Conservation (phyloP, 2,329 filamentous ascomycete species). For the Emmonsia crescens region DNA sequence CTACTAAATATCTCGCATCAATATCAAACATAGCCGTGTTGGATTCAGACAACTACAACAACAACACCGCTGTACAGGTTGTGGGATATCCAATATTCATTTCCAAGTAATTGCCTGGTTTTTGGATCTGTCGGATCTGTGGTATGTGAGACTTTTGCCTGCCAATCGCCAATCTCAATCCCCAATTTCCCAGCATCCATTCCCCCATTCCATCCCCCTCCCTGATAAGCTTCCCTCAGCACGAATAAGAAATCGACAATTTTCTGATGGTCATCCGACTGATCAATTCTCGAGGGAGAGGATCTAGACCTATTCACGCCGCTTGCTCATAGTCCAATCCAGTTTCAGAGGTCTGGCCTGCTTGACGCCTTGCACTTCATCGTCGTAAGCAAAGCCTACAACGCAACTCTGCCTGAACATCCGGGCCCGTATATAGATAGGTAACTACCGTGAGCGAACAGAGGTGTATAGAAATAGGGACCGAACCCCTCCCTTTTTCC, state of each 20-base stretch:
- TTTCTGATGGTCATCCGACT: not conserved
- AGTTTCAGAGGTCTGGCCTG: not conserved
- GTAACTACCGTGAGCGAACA: not conserved
- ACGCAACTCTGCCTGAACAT: not conserved
- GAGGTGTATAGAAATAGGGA: not conserved
- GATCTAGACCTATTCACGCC: not conserved
- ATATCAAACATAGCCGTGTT: not conserved
- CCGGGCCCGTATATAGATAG: not conserved
- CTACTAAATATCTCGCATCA: not conserved
- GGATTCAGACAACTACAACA: not conserved
- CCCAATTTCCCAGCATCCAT: not conserved
- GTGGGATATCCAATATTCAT: not conserved
- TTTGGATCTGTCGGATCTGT: not conserved
- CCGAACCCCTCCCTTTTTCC: not conserved
- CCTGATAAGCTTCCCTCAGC: not conserved
- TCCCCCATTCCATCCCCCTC: not conserved
- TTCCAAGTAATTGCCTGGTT: not conserved
- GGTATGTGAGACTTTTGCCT: not conserved
- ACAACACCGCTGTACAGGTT: not conserved
- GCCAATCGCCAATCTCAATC: not conserved
- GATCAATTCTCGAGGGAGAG: not conserved
- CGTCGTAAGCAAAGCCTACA: conserved; percentile 4
- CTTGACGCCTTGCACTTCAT: not conserved
- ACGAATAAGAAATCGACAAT: not conserved
- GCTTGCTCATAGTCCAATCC: not conserved